Evolutionary conservation across 805 yeast species (phyloP).

Genomic region (Saturnispora hagleri): DNA sequence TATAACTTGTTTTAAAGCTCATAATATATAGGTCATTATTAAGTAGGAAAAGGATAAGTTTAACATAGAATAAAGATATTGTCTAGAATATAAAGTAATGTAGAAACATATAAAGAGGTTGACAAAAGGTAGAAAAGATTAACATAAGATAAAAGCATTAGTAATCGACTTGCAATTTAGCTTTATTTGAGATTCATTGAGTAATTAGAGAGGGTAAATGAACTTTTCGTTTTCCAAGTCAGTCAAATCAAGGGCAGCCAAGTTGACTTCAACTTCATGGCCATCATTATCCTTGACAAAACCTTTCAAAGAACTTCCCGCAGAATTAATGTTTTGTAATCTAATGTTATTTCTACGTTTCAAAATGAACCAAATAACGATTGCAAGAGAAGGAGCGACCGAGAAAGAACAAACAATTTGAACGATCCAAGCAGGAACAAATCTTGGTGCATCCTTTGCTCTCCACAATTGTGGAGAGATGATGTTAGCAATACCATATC

Average conservation of each 20-base stretch:
- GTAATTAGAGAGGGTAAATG: conserved; percentile 34
- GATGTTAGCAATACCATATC: conserved; percentile 39
- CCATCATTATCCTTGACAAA: conserved; percentile 25
- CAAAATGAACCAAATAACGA: conserved; percentile 37
- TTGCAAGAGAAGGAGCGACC: conserved; percentile 33
- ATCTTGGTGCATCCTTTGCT: conserved; percentile 37
- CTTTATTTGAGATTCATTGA: neutral
- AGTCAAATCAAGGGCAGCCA: conserved; percentile 40
- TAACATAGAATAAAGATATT: neutral
- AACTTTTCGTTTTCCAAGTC: conserved; percentile 40
- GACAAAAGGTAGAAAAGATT: neutral
- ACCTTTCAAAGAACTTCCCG: conserved; percentile 13
- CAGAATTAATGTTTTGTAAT: conserved; percentile 15
- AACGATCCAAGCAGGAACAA: conserved; percentile 38
- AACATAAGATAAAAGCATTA: neutral
- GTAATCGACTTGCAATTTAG: neutral
- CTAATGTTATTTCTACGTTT: conserved; percentile 24
- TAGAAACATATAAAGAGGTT: neutral
- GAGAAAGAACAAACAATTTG: conserved; percentile 41
- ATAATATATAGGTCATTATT: neutral
- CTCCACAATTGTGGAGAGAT: conserved; percentile 48
- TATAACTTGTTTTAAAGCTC: neutral
- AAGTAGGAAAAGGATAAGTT: neutral
- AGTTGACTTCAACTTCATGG: conserved; percentile 25
- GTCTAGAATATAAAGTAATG: neutral